Evolutionary conservation across 2,329 filamentous ascomycete genomes (phyloP), one percentile per base, ranked within the genome.

Genomic region (Colletotrichum melonis): DNA sequence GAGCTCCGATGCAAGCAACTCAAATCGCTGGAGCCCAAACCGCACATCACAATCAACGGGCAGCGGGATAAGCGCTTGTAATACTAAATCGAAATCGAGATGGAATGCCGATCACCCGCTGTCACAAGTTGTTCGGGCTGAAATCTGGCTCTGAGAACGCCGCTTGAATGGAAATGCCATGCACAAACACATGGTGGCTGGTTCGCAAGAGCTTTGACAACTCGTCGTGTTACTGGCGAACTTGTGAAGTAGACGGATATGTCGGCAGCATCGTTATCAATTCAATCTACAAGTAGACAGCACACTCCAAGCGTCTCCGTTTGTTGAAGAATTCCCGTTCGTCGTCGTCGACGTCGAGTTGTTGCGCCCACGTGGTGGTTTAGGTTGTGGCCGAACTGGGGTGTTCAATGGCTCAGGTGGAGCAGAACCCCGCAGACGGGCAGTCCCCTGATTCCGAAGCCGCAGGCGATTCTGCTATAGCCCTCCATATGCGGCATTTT

Each of bases 301-400:
- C 4, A 19, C 42, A 49, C 42, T 22, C 7, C 19, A 19, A 22
- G 42, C 11, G 42, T 49, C 19, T 49, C 42, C 42, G 1, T 49
- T 9, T 1, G 19, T 22, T 9, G 14, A 9, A 35, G 28, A 22
- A 38, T 8, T 19, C 35, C 11, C 28, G 46, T 24, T 55, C 56
- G 35, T 68, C 69, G 55, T 71, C 28, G n/a, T 68, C 63, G 22
- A 63, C 32, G 49, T 57, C 71, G 14, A 68, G 54, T 30, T 67
- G 42, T 28, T 60, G 22, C 26, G 42, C 52, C 67, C 56, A 73
- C 56, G 67, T 57, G 67, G 54, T 57, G 32, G 56, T 32, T 58
- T 42, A 73, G 67, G 70, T 70, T 73, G 24, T 56, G 28, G 30
- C 19, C 30, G 26, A 22, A 35, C 26, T 22, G 60, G 64, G 56